phyloP scores from a whole-genome alignment of 768 basidiomycete genomes.

The Strobilomyces dryophilus region DNA sequence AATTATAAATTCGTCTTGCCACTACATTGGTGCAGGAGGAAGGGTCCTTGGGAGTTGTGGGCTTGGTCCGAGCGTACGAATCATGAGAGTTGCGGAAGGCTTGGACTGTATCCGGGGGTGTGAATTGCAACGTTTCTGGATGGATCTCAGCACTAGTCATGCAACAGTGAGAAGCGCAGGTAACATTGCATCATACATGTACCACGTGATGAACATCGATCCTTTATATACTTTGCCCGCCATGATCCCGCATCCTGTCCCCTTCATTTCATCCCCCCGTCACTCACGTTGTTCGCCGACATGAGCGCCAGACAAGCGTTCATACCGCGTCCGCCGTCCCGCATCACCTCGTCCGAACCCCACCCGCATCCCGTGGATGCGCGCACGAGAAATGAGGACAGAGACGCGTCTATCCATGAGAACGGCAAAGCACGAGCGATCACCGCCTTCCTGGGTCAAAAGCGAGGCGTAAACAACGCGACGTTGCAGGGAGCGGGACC shows the following conservation, averaged over 20 bases:
- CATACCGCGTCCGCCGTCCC: conserved; percentile 18
- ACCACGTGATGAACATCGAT: conserved; percentile 9
- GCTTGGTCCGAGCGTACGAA: no score
- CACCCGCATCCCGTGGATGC: conserved; percentile 1
- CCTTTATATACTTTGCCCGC: conserved; percentile 2
- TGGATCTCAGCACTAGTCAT: background rate
- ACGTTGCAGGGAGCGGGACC: background rate
- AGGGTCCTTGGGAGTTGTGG: no score
- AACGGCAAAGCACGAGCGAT: conserved; percentile 20
- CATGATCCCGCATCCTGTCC: background rate
- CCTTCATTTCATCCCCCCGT: background rate
- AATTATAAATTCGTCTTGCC: no score
- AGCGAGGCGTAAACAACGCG: conserved; percentile 4
- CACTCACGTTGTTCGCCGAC: background rate
- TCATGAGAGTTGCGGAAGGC: no score
- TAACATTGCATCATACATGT: background rate
- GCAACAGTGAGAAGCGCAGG: background rate
- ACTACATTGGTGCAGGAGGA: no score
- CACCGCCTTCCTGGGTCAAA: conserved; percentile 21
- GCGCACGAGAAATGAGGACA: conserved; percentile 5
- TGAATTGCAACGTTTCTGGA: no score
- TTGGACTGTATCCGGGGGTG: no score
- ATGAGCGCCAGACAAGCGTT: conserved; percentile 30
- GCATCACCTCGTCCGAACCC: conserved; percentile 5
- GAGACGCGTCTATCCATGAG: background rate